These are phyloP conservation scores for Stygiomarasmius scandens DNA, from an alignment of 1,284 basidiomycete species.

Conservation along the genomic window DNA sequence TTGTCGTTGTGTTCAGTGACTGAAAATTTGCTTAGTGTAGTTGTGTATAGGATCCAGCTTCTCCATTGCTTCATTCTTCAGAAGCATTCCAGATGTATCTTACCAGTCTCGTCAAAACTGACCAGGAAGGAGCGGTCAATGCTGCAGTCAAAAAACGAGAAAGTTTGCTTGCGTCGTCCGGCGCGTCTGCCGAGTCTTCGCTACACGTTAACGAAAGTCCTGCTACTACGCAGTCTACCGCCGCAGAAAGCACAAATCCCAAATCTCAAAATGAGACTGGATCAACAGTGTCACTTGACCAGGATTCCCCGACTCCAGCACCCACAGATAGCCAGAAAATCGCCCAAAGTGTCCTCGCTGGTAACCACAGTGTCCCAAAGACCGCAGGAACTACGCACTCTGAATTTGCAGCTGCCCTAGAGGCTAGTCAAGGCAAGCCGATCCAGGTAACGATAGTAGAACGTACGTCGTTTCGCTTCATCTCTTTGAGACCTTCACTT, in stretches of 20 bases:
- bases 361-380: constrained; percentile 25
- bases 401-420: constrained; percentile 43
- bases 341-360: constrained; percentile 59
- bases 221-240: constrained; percentile 17
- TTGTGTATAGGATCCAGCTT: constrained; percentile 8
- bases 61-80: constrained; percentile 29
- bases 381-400: constrained; percentile 25
- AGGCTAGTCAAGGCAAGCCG: constrained; percentile 46
- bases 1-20: constrained; percentile 19
- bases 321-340: constrained; percentile 44
- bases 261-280: background rate
- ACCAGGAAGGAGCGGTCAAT: constrained; percentile 58
- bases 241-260: constrained; percentile 14
- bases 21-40: background rate
- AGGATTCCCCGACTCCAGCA: background rate
- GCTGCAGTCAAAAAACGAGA: constrained; percentile 70
- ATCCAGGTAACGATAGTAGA: constrained; percentile 82
- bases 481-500: background rate
- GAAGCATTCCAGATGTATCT: constrained; percentile 81
- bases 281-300: background rate
- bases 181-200: constrained; percentile 21
- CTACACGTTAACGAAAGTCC: constrained; percentile 18
- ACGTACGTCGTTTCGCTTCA: constrained; percentile 48
- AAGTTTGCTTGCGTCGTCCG: constrained; percentile 50
- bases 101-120: constrained; percentile 63